Conservation (phyloP, 768 basidiomycete species). For the Crepidotus variabilis region DNA sequence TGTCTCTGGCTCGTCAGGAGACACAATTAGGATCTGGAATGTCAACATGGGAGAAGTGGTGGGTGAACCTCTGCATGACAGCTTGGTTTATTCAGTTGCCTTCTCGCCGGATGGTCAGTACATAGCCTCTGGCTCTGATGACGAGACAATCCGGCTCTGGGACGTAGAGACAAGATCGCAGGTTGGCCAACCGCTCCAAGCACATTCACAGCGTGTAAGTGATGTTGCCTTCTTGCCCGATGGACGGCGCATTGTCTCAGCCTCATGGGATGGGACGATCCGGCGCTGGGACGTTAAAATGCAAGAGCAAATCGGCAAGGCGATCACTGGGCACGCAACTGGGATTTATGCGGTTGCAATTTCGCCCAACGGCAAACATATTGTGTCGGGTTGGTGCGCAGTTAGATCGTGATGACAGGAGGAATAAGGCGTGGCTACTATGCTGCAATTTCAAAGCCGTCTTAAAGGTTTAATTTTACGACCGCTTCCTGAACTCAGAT, state of each 20-base stretch:
- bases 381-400: slow-evolving; percentile 6
- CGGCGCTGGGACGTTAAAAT: not conserved
- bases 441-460: too few relatives aligned
- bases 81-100: not conserved
- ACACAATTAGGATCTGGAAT: slow-evolving; percentile 88
- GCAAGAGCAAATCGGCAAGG: not conserved
- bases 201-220: too few relatives aligned
- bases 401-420: too few relatives aligned
- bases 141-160: too few relatives aligned
- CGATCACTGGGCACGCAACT: slow-evolving; percentile 1
- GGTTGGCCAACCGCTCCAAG: too few relatives aligned
- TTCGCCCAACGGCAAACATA: slow-evolving; percentile 6
- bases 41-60: slow-evolving; percentile 24
- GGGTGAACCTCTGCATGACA: slow-evolving; percentile 1
- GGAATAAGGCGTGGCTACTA: too few relatives aligned
- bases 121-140: too few relatives aligned
- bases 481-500: too few relatives aligned
- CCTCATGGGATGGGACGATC: slow-evolving; percentile 1
- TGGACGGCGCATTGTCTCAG: not conserved
- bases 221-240: not conserved
- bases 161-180: too few relatives aligned
- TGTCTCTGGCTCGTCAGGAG: slow-evolving; percentile 88
- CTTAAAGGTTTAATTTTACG: too few relatives aligned
- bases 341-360: slow-evolving; percentile 1
- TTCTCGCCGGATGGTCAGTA: too few relatives aligned